Evolutionary conservation across 1,284 basidiomycete genomes (phyloP).

Genomic region (Trichosporon sp.): DNA sequence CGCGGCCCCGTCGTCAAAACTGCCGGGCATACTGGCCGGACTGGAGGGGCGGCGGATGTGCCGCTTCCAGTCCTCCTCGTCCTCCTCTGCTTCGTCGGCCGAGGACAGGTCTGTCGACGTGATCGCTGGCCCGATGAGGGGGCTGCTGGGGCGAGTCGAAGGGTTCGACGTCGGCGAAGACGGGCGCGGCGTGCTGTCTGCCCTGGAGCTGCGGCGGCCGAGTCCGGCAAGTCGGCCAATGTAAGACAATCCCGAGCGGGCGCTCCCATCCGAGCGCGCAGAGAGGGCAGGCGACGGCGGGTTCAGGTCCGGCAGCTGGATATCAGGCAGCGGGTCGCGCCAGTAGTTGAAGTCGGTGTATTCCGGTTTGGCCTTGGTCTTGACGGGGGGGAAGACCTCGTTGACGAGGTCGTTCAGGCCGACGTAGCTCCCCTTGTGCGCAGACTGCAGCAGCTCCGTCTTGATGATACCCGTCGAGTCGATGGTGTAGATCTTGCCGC

Average conservation of each 20-base stretch:
- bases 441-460: slow-evolving; percentile 92
- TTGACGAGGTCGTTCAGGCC: slow-evolving; percentile 93
- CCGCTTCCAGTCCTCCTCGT: slow-evolving; percentile 68
- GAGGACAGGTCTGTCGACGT: slow-evolving; percentile 45
- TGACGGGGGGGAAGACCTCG: slow-evolving; percentile 97
- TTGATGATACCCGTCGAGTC: slow-evolving; percentile 95
- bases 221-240: slow-evolving; percentile 78
- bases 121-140: slow-evolving; percentile 51
- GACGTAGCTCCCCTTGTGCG: slow-evolving; percentile 77
- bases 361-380: slow-evolving; percentile 81
- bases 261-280: slow-evolving; percentile 82
- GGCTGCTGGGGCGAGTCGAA: slow-evolving; percentile 58
- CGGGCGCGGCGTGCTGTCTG: slow-evolving; percentile 33
- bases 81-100: slow-evolving; percentile 57
- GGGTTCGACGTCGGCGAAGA: slow-evolving; percentile 29
- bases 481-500: slow-evolving; percentile 95
- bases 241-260: slow-evolving; percentile 66
- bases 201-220: slow-evolving; percentile 56
- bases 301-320: slow-evolving; percentile 81
- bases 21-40: slow-evolving; percentile 80
- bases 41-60: slow-evolving; percentile 61
- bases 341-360: slow-evolving; percentile 98
- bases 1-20: slow-evolving; percentile 57
- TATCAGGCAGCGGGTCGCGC: slow-evolving; percentile 76
- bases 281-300: slow-evolving; percentile 90